Evolutionary conservation across 1,139 yeast species (phyloP).

Genomic region (Kluyveromyces sp.): DNA sequence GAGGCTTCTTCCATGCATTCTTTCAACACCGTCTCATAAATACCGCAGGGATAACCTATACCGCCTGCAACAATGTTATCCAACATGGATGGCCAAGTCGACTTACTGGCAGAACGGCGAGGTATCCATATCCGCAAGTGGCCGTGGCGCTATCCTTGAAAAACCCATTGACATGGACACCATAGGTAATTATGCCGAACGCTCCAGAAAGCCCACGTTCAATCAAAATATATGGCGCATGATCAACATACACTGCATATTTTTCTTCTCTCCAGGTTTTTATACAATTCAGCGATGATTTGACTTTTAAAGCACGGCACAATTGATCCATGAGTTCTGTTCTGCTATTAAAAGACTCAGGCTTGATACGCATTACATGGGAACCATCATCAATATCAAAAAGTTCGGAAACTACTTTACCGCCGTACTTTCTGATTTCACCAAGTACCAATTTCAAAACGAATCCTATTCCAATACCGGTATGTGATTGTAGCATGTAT

Average conservation of each 20-base stretch:
- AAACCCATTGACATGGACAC: slow-evolving; percentile 81
- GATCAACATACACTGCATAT: slow-evolving; percentile 60
- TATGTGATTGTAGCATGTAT: slow-evolving; percentile 19
- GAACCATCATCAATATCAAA: slow-evolving; percentile 12
- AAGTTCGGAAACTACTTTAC: slow-evolving; percentile 8
- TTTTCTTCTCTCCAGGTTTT: slow-evolving; percentile 86
- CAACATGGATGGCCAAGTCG: slow-evolving; percentile 83
- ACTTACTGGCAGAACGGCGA: slow-evolving; percentile 63
- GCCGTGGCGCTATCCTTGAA: slow-evolving; percentile 36
- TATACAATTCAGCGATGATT: slow-evolving; percentile 26
- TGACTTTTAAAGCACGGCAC: slow-evolving; percentile 12
- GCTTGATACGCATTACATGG: slow-evolving; percentile 13
- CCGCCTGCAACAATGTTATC: slow-evolving; percentile 98
- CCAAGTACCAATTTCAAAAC: slow-evolving; percentile 18
- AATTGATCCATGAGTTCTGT: slow-evolving; percentile 20
- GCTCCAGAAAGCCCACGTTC: slow-evolving; percentile 80
- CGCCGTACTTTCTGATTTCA: slow-evolving; percentile 15
- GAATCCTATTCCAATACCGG: slow-evolving; percentile 21
- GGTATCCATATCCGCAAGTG: slow-evolving; percentile 76
- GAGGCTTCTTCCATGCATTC: slow-evolving; percentile 94
- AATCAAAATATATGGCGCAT: slow-evolving; percentile 53
- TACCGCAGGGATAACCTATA: slow-evolving; percentile 70
- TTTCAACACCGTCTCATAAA: slow-evolving; percentile 69
- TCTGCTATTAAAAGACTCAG: slow-evolving; percentile 16
- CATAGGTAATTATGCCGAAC: slow-evolving; percentile 82